A percentile compares a stretch with the other conserved stretches of the same genome.
phyloP scores from a whole-genome alignment of 108 stramenopile species.

The Fragilariopsis cylindrus region DNA sequence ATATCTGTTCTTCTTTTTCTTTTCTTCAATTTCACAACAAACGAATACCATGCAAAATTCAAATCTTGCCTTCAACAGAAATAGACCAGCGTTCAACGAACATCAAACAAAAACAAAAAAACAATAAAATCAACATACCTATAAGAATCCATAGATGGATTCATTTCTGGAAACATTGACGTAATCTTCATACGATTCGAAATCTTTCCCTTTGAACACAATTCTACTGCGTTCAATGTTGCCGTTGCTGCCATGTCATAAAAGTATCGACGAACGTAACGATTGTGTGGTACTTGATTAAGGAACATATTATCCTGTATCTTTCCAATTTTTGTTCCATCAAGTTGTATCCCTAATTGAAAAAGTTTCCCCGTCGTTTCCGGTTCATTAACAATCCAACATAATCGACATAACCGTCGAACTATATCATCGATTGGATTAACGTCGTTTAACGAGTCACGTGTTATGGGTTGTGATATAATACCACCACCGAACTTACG shows the following conservation, averaged over 20 bases:
- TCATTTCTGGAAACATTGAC: constrained; percentile 86
- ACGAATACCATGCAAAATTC: too few relatives aligned
- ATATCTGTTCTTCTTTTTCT: too few relatives aligned
- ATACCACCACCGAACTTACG: constrained; percentile 12
- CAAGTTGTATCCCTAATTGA: constrained; percentile 80
- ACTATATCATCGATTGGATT: constrained; percentile 67
- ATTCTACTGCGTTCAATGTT: constrained; percentile 62
- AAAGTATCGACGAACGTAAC: constrained; percentile 82
- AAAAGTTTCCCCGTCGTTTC: constrained; percentile 76
- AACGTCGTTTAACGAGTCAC: constrained; percentile 24
- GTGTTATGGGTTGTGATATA: constrained; percentile 42
- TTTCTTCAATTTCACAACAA: too few relatives aligned
- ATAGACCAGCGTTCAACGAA: too few relatives aligned
- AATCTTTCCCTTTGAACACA: constrained; percentile 64
- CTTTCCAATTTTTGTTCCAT: constrained; percentile 51
- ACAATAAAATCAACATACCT: constrained; percentile 34
- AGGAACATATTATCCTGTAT: constrained; percentile 73
- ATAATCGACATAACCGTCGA: constrained; percentile 69
- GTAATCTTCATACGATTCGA: constrained; percentile 80
- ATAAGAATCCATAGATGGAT: constrained; percentile 85
- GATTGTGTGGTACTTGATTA: constrained; percentile 89
- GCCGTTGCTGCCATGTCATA: constrained; percentile 78
- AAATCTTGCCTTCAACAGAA: too few relatives aligned
- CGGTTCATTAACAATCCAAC: constrained; percentile 66
- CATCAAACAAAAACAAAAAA: not conserved